Conservation (phyloP, 805 yeast genomes). For the Yarrowia keelungensis region DNA sequence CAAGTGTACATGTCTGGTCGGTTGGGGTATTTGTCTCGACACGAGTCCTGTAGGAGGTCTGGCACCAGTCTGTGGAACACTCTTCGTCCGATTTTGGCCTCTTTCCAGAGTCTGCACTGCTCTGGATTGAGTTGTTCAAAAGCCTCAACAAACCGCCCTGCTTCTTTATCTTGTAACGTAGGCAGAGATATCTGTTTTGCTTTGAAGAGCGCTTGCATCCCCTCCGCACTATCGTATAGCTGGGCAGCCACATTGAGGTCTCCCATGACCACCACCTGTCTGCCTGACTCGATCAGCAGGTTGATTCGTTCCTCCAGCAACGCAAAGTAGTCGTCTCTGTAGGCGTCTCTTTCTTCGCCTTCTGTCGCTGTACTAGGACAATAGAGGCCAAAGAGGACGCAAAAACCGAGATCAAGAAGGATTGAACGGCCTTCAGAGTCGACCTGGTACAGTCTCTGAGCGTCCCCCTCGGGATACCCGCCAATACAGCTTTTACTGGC, state of each 20-base stretch:
- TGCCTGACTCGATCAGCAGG: slow-evolving; percentile 60
- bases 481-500: slow-evolving; percentile 61
- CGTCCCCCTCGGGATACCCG: slow-evolving; percentile 63
- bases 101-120: slow-evolving; percentile 51
- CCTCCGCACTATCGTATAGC: slow-evolving; percentile 81
- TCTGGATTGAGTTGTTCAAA: slow-evolving; percentile 53
- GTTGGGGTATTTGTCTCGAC: slow-evolving; percentile 58
- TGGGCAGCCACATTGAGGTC: slow-evolving; percentile 86
- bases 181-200: slow-evolving; percentile 40
- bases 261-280: slow-evolving; percentile 81
- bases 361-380: slow-evolving; percentile 83
- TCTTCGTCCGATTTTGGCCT: slow-evolving; percentile 54
- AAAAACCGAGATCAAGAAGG: slow-evolving; percentile 65
- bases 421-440: slow-evolving; percentile 89
- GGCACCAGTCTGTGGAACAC: slow-evolving; percentile 53
- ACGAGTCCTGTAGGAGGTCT: slow-evolving; percentile 42
- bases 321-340: slow-evolving; percentile 63
- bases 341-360: slow-evolving; percentile 63
- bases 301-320: slow-evolving; percentile 68
- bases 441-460: slow-evolving; percentile 48
- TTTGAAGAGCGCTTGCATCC: slow-evolving; percentile 56
- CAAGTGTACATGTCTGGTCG: slow-evolving; percentile 79
- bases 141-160: slow-evolving; percentile 40
- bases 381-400: slow-evolving; percentile 63
- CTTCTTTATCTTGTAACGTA: background rate